Evolutionary conservation across 331 rosid species (phyloP), one percentile per base, ranked within the genome.

Genomic region (Acacia pycnantha): DNA sequence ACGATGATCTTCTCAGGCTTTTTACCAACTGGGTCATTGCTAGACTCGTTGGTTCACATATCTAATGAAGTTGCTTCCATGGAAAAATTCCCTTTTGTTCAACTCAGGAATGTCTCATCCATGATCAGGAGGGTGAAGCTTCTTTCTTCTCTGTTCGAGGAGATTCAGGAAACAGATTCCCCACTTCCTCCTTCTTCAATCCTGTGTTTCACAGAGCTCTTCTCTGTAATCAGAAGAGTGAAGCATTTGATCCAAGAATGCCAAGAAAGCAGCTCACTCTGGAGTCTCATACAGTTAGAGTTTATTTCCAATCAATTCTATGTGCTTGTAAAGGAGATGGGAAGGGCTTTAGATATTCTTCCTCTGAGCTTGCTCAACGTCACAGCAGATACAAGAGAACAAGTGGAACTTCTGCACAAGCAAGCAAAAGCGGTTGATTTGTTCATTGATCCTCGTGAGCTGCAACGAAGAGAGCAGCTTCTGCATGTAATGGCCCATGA

Each of bases 181-280:
- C 87, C 88, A 33, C 91, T 92, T 73, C 98, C 99, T 67, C 97
- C 92, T 26, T 90, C 98, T 67, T 92, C 98, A 21, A 84, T 92
- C 85, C 90, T 95, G 2, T 95, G 98, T 62, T 90, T 95, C 84
- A 88, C 97, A 0, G 99, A 95, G 82, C 92, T 95, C 64, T 92
- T 90, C 85, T 88, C 92, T 5, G 96, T 93, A 84, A 89, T 95
- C 27, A 86, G 89, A 73, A 88, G 93, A 81, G 91, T 79, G 70
- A 90, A 90, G 84, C 33, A 77, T 81, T 84, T 93, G 84, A 95
- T 91, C 53, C 96, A 90, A 88, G 88, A 79, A 6, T 88, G 94
- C 82, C 86, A 83, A 73, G 94, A 92, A 64, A 88, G 91, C 53
- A 92, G 99, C 91, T 82, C 86, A 43, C 87, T 93, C 33, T 93